Evolutionary conservation across 306 rosid genomes (phyloP).

Genomic region (Benincasa hispida): DNA sequence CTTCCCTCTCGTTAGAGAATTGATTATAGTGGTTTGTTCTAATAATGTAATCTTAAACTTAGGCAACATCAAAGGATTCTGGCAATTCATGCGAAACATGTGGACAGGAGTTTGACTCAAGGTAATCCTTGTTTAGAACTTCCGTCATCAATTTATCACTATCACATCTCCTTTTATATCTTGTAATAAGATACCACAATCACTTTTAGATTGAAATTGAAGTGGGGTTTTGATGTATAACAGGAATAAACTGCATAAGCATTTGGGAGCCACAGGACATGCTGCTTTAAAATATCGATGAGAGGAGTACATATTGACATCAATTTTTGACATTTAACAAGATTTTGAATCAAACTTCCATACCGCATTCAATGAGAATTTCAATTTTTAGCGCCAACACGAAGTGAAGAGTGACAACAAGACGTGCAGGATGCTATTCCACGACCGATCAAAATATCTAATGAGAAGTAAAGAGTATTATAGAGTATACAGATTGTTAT

Average conservation of each 20-base stretch:
- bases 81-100: slow-evolving; percentile 53
- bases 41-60: not conserved
- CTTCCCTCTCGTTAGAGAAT: not conserved
- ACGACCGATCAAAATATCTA: not conserved
- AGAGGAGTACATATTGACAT: not conserved
- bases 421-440: not conserved
- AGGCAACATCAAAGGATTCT: slow-evolving; percentile 42
- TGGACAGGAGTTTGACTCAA: slow-evolving; percentile 81
- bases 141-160: not conserved
- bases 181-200: not conserved
- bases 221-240: not conserved
- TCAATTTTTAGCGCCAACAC: not conserved
- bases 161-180: not conserved
- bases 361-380: not conserved
- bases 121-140: slow-evolving; percentile 25
- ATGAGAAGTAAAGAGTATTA: not conserved
- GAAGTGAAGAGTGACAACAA: not conserved
- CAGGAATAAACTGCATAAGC: slow-evolving; percentile 73
- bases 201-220: slow-evolving; percentile 3
- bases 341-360: not conserved
- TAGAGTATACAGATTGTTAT: not conserved
- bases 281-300: slow-evolving; percentile 35
- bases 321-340: not conserved
- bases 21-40: not conserved
- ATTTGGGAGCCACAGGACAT: slow-evolving; percentile 79